Evolutionary conservation across 2,329 filamentous ascomycete species (phyloP).

Genomic region (Penicillium sp.): DNA sequence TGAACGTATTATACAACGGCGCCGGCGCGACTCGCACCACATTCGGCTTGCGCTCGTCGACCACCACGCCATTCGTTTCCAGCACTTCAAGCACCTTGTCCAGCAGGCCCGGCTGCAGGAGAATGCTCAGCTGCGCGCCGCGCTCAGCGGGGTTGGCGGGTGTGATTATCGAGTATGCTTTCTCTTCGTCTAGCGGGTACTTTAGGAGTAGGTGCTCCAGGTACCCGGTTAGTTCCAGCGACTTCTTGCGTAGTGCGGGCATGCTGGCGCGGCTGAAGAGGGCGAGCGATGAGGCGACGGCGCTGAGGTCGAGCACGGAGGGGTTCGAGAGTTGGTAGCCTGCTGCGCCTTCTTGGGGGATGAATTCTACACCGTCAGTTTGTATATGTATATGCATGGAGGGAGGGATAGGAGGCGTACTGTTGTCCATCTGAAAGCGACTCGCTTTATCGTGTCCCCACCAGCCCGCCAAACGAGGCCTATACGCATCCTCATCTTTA

Average conservation of each 20-base stretch:
- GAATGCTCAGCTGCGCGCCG: constrained; percentile 74
- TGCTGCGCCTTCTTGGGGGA: constrained; percentile 70
- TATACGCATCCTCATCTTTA: constrained; percentile 49
- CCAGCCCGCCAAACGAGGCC: constrained; percentile 73
- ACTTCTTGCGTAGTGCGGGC: constrained; percentile 64
- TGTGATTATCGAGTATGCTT: constrained; percentile 63
- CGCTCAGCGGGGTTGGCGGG: constrained; percentile 64
- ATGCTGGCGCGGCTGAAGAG: constrained; percentile 72
- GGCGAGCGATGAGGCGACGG: constrained; percentile 67
- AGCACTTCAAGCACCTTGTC: constrained; percentile 63
- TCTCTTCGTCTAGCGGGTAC: constrained; percentile 26
- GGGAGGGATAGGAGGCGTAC: constrained; percentile 20
- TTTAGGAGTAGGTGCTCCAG: constrained; percentile 62
- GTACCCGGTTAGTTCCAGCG: constrained; percentile 69
- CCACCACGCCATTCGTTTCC: constrained; percentile 66
- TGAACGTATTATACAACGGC: constrained; percentile 77
- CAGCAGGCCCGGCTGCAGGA: constrained; percentile 64
- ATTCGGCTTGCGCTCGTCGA: constrained; percentile 80
- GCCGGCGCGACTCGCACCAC: constrained; percentile 81
- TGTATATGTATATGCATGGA: background rate
- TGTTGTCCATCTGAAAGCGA: constrained; percentile 79
- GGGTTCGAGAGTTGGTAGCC: constrained; percentile 87
- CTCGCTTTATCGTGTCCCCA: constrained; percentile 76
- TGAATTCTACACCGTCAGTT: constrained; percentile 52
- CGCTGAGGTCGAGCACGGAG: constrained; percentile 70